Percentiles rank a stretch among this genome's conserved stretches.
These are phyloP conservation scores for Adansonia gregorii DNA, from an alignment of 441 rosid genomes.

Conservation along the genomic window DNA sequence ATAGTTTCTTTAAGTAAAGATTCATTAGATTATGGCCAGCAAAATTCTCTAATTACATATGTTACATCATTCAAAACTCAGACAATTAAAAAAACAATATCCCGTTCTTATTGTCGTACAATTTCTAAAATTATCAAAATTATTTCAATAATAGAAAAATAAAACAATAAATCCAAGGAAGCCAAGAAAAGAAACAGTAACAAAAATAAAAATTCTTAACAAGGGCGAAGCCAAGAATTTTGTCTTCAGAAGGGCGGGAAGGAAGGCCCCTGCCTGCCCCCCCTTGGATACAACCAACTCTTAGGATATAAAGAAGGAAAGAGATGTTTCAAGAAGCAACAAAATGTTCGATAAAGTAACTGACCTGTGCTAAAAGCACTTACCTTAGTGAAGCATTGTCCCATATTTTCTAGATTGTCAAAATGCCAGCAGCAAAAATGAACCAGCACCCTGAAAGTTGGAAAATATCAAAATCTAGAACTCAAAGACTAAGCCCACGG, in stretches of 20 bases:
- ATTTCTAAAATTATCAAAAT: background rate
- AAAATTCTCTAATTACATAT: background rate
- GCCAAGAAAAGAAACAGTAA: background rate
- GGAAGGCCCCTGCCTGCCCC: no score
- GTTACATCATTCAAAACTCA: background rate
- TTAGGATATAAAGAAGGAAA: no score
- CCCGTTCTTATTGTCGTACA: background rate
- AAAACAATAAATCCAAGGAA: background rate
- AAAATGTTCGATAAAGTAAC: background rate
- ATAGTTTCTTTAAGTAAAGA: background rate
- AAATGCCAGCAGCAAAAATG: background rate
- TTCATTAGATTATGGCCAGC: background rate
- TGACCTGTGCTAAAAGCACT: background rate
- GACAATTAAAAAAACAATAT: background rate
- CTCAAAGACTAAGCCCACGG: background rate
- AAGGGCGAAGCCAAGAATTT: no score
- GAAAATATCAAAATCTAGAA: background rate
- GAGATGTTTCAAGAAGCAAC: background rate
- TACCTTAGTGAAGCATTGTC: conserved; percentile 45
- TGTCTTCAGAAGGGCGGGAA: no score
- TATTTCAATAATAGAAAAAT: background rate
- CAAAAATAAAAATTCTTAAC: background rate
- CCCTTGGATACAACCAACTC: no score
- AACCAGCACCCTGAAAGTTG: conserved; percentile 23
- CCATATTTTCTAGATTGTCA: conserved; percentile 38